Base-by-base conservation (phyloP, 2,329 filamentous ascomycete genomes). In the Metarhizium robertsii region DNA sequence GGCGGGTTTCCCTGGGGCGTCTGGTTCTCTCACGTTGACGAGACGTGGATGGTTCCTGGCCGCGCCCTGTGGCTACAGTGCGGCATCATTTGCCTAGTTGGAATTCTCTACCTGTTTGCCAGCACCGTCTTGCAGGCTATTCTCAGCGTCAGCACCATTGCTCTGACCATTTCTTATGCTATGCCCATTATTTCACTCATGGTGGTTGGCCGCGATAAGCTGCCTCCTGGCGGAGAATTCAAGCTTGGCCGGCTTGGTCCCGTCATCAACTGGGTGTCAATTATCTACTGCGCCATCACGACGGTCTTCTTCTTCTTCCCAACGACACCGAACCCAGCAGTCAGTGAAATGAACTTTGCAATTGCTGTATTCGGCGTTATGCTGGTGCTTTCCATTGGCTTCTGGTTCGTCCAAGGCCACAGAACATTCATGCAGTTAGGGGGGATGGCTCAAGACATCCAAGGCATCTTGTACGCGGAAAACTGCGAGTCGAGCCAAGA, bases 251-350 rank as follows among this genome's bases (percentile, higher is more conserved):
- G 67, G 30, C 69, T 71, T n/a, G 77, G 77, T 0, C 59, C 70
- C 0, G 53, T 68, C n/a, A 57, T 72, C 55, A 79, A 79, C 62
- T 76, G 73, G 71, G 60, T 79, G 38, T 78, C 76, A 3, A 66
- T 80, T 36, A 60, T 79, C 11, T 81, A 80, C 64, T 80, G 78
- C 61, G 65, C 64, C 52, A 64, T 80, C 53, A 80, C 77, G 1
- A 78, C 76, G 0, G 70, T 81, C 30, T 80, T 81, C 65, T 81
- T 80, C 71, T 77, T 81, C 62, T 81, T 81, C 60, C 78, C 78
- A 0, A 65, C 65, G 0, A 57, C 55, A 0, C 79, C 78, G 0
- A 72, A 73, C 56, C 78, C 79, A 0, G 58, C 71, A 0, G 63
- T 69, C 0, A 65, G 67, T n/a, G 76, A 81, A 57, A 81, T 81